A percentile compares a stretch with the other conserved stretches of the same genome.
These are phyloP conservation scores for Xylaria sp. DNA, from an alignment of 495 filamentous ascomycete species.

Conservation along the genomic window DNA sequence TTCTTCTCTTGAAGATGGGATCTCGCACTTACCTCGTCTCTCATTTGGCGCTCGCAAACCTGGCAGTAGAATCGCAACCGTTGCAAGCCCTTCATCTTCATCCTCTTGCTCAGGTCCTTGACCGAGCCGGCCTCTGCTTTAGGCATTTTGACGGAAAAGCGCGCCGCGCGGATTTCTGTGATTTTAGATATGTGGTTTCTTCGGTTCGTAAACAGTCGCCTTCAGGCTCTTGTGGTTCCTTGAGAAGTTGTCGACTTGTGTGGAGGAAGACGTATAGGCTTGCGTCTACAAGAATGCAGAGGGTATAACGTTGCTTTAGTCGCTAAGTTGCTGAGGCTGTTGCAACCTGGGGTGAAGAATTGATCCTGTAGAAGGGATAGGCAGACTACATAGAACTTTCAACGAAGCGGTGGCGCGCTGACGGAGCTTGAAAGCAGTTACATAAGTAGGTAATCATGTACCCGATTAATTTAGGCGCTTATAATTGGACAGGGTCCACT, in stretches of 20 bases:
- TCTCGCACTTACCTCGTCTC: constrained; percentile 58
- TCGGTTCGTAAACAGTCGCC: neutral
- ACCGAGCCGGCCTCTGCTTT: constrained; percentile 88
- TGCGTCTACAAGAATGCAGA: neutral
- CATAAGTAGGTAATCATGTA: too few relatives aligned
- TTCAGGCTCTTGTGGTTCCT: neutral
- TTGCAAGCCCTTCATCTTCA: constrained; percentile 88
- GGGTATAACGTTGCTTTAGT: neutral
- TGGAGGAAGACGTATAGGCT: neutral
- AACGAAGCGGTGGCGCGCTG: too few relatives aligned
- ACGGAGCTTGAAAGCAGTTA: too few relatives aligned
- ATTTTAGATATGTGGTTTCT: neutral
- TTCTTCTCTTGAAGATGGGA: neutral
- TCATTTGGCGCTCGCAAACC: constrained; percentile 64
- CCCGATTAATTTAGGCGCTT: too few relatives aligned
- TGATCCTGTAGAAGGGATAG: too few relatives aligned
- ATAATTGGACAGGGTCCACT: too few relatives aligned
- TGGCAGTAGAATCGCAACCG: constrained; percentile 88
- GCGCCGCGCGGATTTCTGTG: neutral
- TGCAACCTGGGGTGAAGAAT: neutral
- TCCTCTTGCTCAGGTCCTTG: constrained; percentile 85
- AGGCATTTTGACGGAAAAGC: constrained; percentile 70
- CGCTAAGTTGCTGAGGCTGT: too few relatives aligned
- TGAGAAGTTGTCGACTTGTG: neutral
- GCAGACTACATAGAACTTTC: too few relatives aligned